Base-by-base conservation (phyloP, 495 filamentous ascomycete species). In the Lasiosphaeria miniovina region DNA sequence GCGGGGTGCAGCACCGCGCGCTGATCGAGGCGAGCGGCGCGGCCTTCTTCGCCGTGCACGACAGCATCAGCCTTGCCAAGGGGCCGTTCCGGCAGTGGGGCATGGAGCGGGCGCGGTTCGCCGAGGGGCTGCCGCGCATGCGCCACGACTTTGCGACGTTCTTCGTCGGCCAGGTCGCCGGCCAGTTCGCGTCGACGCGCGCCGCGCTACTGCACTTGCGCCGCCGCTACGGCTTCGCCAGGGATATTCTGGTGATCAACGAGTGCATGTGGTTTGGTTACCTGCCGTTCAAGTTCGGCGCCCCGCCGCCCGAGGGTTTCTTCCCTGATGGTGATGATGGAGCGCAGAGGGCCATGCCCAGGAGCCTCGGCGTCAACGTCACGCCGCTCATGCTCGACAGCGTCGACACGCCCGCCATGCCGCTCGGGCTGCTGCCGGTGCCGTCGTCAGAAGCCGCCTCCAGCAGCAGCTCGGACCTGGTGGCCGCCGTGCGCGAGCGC, bases 241-340 rank as follows among this genome's bases (percentile, higher is more conserved):
- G 68, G 10, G 53, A 68, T 43, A 57, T 75, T 32, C 10, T 75
- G 40, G 51, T 76, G 15, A 36, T 75, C 7, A 61, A 68, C 45
- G 74, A 76, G 53, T 62, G 61, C 15, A 57, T 72, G 61, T 71
- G 62, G 43, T 59, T 60, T 38, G 67, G 65, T 17, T 45, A 58
- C 12, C 36, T 69, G 15, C 74, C 74, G 1, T 62, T 72, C 15
- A 53, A 57, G 34, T 61, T 62, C 52, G 64, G 65, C 10, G 68
- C 68, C 1, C 54, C 68, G 3, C 55, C 59, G 70, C 1, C 67
- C 68, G 0, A n/a, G 24, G 6, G 62, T 62, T 0, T 65, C 60
- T 46, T 46, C 12, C 12, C 12, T 14, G 8, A 7, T 12, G 38
- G 12, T 41, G 38, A 12, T 3, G 38, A 41, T 7, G 38, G 38